Percentiles rank a stretch among this genome's conserved stretches.
phyloP scores from a whole-genome alignment of 805 yeast genomes.

The Schizosaccharomyces osmophilus region DNA sequence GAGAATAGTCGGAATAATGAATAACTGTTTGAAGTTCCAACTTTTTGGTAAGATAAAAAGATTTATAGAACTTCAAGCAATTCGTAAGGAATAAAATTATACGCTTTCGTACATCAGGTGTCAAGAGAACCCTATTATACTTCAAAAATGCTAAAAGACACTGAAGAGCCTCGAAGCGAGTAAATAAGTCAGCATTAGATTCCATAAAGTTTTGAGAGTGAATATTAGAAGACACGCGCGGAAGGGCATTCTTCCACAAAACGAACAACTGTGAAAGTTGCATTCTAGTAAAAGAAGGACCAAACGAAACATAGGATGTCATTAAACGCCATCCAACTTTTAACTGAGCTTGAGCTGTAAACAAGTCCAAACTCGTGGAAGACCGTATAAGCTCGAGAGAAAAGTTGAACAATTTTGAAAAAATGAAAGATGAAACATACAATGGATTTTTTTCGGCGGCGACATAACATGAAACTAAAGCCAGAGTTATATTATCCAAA shows the following conservation, averaged over 20 bases:
- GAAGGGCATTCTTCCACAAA: conserved; percentile 38
- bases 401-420: not conserved
- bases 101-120: conserved; percentile 21
- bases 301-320: conserved; percentile 14
- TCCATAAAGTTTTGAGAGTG: conserved; percentile 9
- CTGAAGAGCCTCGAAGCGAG: conserved; percentile 25
- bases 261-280: conserved; percentile 34
- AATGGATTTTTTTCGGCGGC: not conserved
- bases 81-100: conserved; percentile 27
- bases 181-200: conserved; percentile 14
- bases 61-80: conserved; percentile 12
- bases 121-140: conserved; percentile 16
- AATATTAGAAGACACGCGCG: conserved; percentile 17
- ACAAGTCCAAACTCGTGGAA: not conserved
- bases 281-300: conserved; percentile 26
- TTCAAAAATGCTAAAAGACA: conserved; percentile 29
- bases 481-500: not conserved
- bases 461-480: not conserved
- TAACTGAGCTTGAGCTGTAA: not conserved
- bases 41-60: conserved; percentile 9
- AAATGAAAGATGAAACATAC: not conserved
- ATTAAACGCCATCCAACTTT: not conserved
- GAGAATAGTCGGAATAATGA: not conserved
- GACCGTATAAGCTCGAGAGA: not conserved
- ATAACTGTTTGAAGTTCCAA: not conserved